Conservation (phyloP, 345 rosid genomes). For the Salix caprea region DNA sequence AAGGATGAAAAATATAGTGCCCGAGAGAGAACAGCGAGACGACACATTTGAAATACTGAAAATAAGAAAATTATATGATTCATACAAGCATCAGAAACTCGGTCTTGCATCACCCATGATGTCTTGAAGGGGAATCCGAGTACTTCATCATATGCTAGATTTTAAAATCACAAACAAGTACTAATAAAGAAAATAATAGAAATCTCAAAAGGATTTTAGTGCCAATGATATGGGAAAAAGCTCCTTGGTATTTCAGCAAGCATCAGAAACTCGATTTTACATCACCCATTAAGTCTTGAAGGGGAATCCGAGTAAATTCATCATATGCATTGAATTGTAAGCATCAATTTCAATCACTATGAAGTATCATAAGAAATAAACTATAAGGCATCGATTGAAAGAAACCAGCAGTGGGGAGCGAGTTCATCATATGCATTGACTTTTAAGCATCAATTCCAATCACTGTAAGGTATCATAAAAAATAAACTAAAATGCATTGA, state of each 20-base stretch:
- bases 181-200: background rate
- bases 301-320: slow-evolving; percentile 58
- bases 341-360: background rate
- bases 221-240: background rate
- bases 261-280: slow-evolving; percentile 62
- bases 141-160: slow-evolving; percentile 43
- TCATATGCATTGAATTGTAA: slow-evolving; percentile 27
- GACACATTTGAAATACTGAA: background rate
- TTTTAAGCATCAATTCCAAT: background rate
- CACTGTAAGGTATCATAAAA: background rate
- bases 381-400: background rate
- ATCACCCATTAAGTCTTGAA: slow-evolving; percentile 51
- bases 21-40: background rate
- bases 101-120: slow-evolving; percentile 52
- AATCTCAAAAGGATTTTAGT: background rate
- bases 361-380: background rate
- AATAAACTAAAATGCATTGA: background rate
- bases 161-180: background rate
- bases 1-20: background rate
- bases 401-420: slow-evolving; percentile 12
- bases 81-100: slow-evolving; percentile 49
- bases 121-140: slow-evolving; percentile 78
- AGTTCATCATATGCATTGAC: slow-evolving; percentile 35
- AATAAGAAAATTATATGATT: background rate
- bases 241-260: background rate